Conservation (phyloP, 768 basidiomycete genomes). For the Pleurotus salmoneostramineus region DNA sequence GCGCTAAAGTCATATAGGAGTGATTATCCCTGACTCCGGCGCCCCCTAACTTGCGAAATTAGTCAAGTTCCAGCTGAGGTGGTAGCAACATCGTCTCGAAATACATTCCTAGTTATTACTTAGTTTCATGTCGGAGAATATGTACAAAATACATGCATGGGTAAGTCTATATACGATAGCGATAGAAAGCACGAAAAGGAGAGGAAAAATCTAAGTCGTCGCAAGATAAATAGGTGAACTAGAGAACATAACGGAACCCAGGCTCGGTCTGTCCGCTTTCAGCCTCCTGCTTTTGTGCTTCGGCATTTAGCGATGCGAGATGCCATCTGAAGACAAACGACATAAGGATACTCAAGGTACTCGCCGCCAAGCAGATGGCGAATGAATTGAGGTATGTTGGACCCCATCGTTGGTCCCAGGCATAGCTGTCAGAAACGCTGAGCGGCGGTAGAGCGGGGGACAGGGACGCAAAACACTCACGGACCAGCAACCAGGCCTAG, state of each 20-base stretch:
- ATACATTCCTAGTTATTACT: too few species aligned
- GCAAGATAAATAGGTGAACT: not conserved
- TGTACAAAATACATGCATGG: conserved; percentile 2
- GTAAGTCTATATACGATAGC: conserved; percentile 3
- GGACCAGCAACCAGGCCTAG: conserved; percentile 6
- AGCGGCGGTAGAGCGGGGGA: conserved; percentile 1
- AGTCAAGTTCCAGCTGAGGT: too few species aligned
- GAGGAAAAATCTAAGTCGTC: not conserved
- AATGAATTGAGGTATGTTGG: conserved; percentile 9
- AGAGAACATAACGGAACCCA: conserved; percentile 8
- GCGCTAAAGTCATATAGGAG: too few species aligned
- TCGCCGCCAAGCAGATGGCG: conserved; percentile 8
- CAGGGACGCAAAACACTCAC: not conserved
- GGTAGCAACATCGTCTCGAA: too few species aligned
- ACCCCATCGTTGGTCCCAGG: conserved; percentile 3
- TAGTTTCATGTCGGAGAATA: too few species aligned
- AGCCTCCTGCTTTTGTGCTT: conserved; percentile 8
- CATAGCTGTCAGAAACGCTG: not conserved
- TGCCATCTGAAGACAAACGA: conserved; percentile 7
- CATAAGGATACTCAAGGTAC: conserved; percentile 9
- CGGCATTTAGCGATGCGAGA: conserved; percentile 6
- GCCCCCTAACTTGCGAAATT: too few species aligned
- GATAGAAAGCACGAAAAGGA: not conserved
- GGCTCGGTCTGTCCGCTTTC: conserved; percentile 5
- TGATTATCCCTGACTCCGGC: too few species aligned